These are phyloP conservation scores for Calocybe gangraenosa DNA, from an alignment of 768 basidiomycete species.

Conservation along the genomic window DNA sequence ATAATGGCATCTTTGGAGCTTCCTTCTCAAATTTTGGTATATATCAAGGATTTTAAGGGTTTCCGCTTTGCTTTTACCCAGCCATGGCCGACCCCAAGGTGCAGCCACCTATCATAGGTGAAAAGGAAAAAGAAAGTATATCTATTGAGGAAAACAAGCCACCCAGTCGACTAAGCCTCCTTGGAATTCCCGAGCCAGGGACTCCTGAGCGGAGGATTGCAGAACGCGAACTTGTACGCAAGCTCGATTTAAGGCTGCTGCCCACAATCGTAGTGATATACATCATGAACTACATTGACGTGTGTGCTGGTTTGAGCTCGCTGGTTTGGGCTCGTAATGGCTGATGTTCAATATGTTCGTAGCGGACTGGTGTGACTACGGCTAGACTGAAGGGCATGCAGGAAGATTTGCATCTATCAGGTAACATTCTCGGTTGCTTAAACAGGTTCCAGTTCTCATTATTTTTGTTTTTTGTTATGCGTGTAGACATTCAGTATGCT, in stretches of 20 bases:
- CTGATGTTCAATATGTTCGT: neutral
- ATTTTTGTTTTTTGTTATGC: constrained; percentile 17
- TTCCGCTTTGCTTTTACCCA: neutral
- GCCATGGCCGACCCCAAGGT: constrained; percentile 5
- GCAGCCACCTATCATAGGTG: neutral
- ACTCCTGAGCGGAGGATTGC: constrained; percentile 29
- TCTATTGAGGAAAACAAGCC: constrained; percentile 13
- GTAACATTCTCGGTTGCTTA: constrained; percentile 17
- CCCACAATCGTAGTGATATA: constrained; percentile 56
- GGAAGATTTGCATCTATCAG: constrained; percentile 41
- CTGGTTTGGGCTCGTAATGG: neutral
- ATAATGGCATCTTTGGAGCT: neutral
- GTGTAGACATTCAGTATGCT: constrained; percentile 49
- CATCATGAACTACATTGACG: constrained; percentile 69
- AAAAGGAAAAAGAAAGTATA: constrained; percentile 17
- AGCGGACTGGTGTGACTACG: constrained; percentile 49
- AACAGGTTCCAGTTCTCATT: neutral
- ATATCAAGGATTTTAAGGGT: constrained; percentile 3
- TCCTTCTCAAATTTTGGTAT: neutral
- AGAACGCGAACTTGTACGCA: constrained; percentile 45
- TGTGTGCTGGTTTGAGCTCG: constrained; percentile 20
- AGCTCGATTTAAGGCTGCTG: constrained; percentile 52
- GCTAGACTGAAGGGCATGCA: constrained; percentile 49
- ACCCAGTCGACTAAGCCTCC: constrained; percentile 1
- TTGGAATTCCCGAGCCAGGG: constrained; percentile 16